Conservation (phyloP, 768 basidiomycete species). For the Trametes elegans region DNA sequence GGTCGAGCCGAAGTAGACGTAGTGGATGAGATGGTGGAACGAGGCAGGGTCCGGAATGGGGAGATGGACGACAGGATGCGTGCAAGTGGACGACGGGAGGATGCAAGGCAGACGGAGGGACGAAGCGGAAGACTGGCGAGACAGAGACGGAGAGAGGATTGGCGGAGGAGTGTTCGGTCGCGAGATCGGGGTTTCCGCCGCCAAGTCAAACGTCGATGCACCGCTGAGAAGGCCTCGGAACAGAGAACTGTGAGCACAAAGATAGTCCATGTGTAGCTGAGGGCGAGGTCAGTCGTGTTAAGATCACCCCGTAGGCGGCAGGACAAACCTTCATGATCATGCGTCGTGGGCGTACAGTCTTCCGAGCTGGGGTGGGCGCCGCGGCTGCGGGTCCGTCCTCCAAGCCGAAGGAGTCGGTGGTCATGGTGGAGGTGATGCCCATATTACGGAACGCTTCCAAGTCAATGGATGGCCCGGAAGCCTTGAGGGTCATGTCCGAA, state of each 20-base stretch:
- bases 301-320: background rate
- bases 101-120: constrained; percentile 49
- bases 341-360: constrained; percentile 29
- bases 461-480: constrained; percentile 14
- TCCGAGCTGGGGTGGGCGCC: constrained; percentile 38
- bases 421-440: constrained; percentile 15
- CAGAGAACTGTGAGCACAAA: constrained; percentile 79
- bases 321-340: constrained; percentile 59
- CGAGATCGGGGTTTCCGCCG: constrained; percentile 41
- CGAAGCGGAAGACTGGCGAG: constrained; percentile 40
- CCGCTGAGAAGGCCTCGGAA: constrained; percentile 71
- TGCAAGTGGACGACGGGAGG: constrained; percentile 54
- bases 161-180: constrained; percentile 45
- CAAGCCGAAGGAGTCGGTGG: constrained; percentile 9
- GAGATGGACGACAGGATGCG: constrained; percentile 69
- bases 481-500: constrained; percentile 15
- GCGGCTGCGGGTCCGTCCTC: constrained; percentile 2
- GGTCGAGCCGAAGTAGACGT: constrained; percentile 79
- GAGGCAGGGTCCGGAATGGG: constrained; percentile 74
- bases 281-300: constrained; percentile 10
- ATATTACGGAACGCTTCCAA: constrained; percentile 17
- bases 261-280: constrained; percentile 78
- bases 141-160: constrained; percentile 38
- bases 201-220: constrained; percentile 57
- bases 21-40: constrained; percentile 70